These are phyloP conservation scores for Diplodia scrobiculata DNA, from an alignment of 2,329 filamentous ascomycete genomes.

Conservation along the genomic window DNA sequence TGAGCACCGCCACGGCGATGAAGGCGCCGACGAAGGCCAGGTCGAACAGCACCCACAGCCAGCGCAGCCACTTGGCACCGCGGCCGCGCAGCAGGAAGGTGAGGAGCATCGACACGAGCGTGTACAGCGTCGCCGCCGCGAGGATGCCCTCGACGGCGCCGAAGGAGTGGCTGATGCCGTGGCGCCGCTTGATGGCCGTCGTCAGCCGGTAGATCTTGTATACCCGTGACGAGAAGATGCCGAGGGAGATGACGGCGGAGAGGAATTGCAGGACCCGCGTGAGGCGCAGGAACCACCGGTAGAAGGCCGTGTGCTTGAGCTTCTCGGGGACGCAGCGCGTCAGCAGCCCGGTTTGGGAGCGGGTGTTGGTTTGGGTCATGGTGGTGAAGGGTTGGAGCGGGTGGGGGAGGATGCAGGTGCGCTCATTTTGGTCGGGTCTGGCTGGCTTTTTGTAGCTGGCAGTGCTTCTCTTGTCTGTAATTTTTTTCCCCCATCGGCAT, in stretches of 20 bases:
- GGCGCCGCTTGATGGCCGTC: constrained; percentile 37
- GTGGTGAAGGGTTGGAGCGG: neutral
- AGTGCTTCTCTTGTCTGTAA: too few relatives aligned
- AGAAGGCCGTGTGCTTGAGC: constrained; percentile 35
- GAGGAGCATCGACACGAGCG: constrained; percentile 44
- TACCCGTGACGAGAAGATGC: constrained; percentile 49
- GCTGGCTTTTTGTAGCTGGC: neutral
- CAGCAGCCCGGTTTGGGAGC: constrained; percentile 35
- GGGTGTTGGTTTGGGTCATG: neutral
- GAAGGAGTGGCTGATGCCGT: constrained; percentile 40
- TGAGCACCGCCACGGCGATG: constrained; percentile 50
- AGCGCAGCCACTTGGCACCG: constrained; percentile 42
- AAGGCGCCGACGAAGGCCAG: constrained; percentile 36
- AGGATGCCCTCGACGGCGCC: constrained; percentile 52
- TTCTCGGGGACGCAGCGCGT: constrained; percentile 39
- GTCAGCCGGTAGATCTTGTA: constrained; percentile 47
- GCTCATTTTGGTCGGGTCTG: neutral
- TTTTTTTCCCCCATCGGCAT: neutral
- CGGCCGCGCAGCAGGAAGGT: constrained; percentile 40
- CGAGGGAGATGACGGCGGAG: constrained; percentile 49
- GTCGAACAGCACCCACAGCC: constrained; percentile 49
- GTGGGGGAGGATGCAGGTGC: neutral
- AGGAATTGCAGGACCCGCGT: constrained; percentile 50
- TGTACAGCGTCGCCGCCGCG: constrained; percentile 51
- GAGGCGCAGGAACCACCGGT: constrained; percentile 42